Conservation (phyloP, 176 grass and related monocot genomes). For the Calamus simplicifolius region DNA sequence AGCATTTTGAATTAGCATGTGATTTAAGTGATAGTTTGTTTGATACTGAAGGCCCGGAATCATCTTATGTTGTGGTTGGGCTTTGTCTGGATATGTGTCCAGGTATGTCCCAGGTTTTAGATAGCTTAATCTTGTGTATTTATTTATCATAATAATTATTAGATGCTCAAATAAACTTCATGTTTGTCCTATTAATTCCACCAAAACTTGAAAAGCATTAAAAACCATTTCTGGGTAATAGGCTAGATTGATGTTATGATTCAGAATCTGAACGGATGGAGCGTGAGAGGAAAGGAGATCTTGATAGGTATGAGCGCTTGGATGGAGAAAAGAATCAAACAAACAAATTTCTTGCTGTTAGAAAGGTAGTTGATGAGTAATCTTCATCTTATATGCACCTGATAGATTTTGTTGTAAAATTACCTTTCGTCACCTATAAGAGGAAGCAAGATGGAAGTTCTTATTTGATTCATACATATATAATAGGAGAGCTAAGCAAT, state of each 20-base stretch:
- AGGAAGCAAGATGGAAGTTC: constrained; percentile 36
- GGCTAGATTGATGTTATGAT: not conserved
- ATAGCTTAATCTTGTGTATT: not conserved
- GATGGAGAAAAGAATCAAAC: constrained; percentile 91
- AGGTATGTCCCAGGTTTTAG: constrained; percentile 27
- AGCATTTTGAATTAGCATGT: constrained; percentile 7
- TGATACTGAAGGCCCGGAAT: constrained; percentile 41
- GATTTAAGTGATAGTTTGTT: constrained; percentile 12
- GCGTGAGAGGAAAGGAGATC: constrained; percentile 96
- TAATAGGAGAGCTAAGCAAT: constrained; percentile 85
- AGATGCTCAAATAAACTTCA: not conserved
- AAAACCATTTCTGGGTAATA: too few relatives aligned
- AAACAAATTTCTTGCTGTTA: constrained; percentile 74
- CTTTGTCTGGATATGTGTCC: constrained; percentile 94
- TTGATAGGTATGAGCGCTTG: constrained; percentile 81
- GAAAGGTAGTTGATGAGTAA: constrained; percentile 56
- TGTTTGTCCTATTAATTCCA: constrained; percentile 1
- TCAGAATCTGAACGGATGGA: constrained; percentile 82
- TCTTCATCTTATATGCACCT: constrained; percentile 31
- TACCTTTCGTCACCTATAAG: constrained; percentile 33
- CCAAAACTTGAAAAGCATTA: constrained; percentile 6
- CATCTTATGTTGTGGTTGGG: constrained; percentile 48
- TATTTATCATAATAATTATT: not conserved
- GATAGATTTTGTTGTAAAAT: constrained; percentile 34
- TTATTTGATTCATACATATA: constrained; percentile 78